Percentiles rank a stretch among this genome's conserved stretches.
Conservation (phyloP, 2,329 filamentous ascomycete genomes). For the Penicillium capsulatum region DNA sequence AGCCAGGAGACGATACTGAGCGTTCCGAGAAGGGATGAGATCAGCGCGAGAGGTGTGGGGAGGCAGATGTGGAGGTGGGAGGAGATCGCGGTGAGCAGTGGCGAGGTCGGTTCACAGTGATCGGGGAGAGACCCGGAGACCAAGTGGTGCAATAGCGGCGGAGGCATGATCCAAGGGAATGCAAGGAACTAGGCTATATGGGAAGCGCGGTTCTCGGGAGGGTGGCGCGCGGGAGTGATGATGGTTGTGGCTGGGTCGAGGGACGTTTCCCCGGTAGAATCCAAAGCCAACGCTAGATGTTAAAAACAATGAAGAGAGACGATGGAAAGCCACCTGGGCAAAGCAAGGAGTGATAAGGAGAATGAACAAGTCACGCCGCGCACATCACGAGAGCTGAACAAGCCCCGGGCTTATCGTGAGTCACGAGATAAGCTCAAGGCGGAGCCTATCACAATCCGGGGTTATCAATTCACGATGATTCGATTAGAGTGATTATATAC, state of each 20-base stretch:
- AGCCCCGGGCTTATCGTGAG: constrained; percentile 12
- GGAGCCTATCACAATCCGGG: not conserved
- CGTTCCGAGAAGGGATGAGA: constrained; percentile 58
- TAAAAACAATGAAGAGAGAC: too few relatives aligned
- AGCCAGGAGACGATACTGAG: constrained; percentile 65
- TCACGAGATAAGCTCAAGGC: constrained; percentile 14
- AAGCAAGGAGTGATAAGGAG: not conserved
- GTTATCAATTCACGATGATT: not conserved
- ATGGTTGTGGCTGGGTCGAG: too few relatives aligned
- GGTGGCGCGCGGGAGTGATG: not conserved
- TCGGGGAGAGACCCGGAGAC: constrained; percentile 46
- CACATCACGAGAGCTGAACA: constrained; percentile 10
- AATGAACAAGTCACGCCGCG: constrained; percentile 9
- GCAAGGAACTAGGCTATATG: not conserved
- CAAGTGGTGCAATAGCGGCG: constrained; percentile 27
- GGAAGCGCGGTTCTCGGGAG: not conserved
- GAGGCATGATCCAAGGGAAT: constrained; percentile 25
- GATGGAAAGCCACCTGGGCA: too few relatives aligned
- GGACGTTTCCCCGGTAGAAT: too few relatives aligned
- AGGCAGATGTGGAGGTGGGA: constrained; percentile 59
- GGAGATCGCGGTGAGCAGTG: constrained; percentile 56
- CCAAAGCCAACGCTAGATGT: too few relatives aligned
- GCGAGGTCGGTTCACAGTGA: constrained; percentile 58
- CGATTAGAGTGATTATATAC: not conserved
- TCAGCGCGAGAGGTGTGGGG: constrained; percentile 58